Base-by-base conservation (phyloP, 441 rosid species). In the Corymbia citriodora region DNA sequence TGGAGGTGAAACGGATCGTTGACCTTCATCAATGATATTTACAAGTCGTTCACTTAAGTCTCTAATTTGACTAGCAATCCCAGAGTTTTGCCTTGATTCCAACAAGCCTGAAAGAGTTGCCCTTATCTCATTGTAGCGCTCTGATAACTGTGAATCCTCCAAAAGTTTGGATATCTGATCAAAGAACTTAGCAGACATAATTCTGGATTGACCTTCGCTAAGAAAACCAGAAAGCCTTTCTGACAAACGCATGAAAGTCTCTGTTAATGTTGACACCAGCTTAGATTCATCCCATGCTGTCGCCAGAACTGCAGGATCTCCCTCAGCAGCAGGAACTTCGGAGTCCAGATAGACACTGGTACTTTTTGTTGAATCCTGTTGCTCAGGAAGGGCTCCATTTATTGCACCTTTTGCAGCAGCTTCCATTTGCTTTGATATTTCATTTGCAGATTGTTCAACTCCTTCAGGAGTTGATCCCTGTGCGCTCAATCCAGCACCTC, bases 401-500 rank as follows among this genome's bases (percentile, higher is more conserved):
- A 88, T 93, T 18, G 91, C 95, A 91, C 91, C 91, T 90, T 81
- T 90, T 48, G 94, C 95, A 89, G 93, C 95, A 88, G 94, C 93
- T 91, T 95, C 98, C 92, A 98, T 96, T 93, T 90, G 95, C 89
- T 93, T 89, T 13, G 97, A 96, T 40, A 91, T 90, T 89, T 91
- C 92, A 81, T 92, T 90, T 27, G 97, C 95, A 89, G 96, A 93
- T 89, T 94, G 94, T 92, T 94, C 91, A 88, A 92, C 92, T 53
- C 94, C 96, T 94, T 96, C 91, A 31, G 95, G 86, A 93, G 93
- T 93, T 45, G 96, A 95, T 89, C 90, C 97, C 89, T 89, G 93
- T 48, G 95, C 92, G 82, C 99, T 98, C 93, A 98, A 93, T 21
- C 99, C 99, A 59, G 99, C 99, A 86, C 99, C 99, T 91, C 99